Evolutionary conservation across 768 basidiomycete genomes (phyloP).

Genomic region (Tricholoma sp.): DNA sequence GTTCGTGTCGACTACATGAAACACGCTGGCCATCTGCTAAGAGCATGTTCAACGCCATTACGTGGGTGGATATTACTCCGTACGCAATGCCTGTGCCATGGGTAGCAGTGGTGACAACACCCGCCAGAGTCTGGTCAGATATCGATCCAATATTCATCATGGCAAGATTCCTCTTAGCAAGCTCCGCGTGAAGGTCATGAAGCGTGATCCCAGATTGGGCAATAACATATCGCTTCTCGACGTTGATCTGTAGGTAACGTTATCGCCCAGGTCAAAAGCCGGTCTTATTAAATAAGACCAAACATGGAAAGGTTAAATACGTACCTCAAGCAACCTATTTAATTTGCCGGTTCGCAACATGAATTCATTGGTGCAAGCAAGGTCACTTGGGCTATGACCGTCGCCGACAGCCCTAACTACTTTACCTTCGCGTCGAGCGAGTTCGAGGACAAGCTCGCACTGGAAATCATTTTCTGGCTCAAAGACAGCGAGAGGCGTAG

Average conservation of each 20-base stretch:
- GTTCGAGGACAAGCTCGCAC: constrained; percentile 71
- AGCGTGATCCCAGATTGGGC: constrained; percentile 80
- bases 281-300: constrained; percentile 13
- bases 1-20: constrained; percentile 56
- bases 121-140: constrained; percentile 92
- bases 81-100: constrained; percentile 85
- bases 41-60: constrained; percentile 69
- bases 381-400: constrained; percentile 91
- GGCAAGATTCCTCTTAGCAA: constrained; percentile 66
- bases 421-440: constrained; percentile 68
- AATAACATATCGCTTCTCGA: constrained; percentile 58
- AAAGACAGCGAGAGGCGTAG: constrained; percentile 66
- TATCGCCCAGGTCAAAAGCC: constrained; percentile 9
- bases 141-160: constrained; percentile 94
- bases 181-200: constrained; percentile 61
- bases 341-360: constrained; percentile 79
- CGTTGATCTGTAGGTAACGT: constrained; percentile 53
- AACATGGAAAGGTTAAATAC: constrained; percentile 25
- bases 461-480: constrained; percentile 66
- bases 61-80: constrained; percentile 78
- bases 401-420: constrained; percentile 80
- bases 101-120: constrained; percentile 89
- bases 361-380: constrained; percentile 84
- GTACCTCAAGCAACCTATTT: constrained; percentile 71
- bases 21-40: constrained; percentile 71